These are phyloP conservation scores for Lipomyces kockii DNA, from an alignment of 805 yeast genomes.

Conservation along the genomic window DNA sequence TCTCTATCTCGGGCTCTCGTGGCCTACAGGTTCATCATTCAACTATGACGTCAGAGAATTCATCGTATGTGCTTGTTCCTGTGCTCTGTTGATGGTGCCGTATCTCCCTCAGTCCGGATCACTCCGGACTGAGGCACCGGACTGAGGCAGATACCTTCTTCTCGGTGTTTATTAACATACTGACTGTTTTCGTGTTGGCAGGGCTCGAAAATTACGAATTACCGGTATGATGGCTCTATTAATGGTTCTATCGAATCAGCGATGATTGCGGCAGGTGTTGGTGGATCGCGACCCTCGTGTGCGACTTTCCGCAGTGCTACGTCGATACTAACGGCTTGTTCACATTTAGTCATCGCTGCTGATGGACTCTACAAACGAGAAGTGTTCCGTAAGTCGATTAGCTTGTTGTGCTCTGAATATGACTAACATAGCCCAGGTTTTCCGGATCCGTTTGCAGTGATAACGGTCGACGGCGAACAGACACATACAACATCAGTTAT, in stretches of 20 bases:
- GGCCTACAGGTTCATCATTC: not conserved
- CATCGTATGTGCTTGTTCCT: slow-evolving; percentile 13
- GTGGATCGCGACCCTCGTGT: not conserved
- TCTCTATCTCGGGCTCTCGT: not conserved
- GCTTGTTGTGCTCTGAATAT: not conserved
- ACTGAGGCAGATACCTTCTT: too few species aligned
- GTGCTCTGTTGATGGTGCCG: not conserved
- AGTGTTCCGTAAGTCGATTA: slow-evolving; percentile 65
- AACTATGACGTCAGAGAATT: slow-evolving; percentile 17
- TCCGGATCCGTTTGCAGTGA: slow-evolving; percentile 97
- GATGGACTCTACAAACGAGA: slow-evolving; percentile 95
- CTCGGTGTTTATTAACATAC: not conserved
- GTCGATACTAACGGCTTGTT: slow-evolving; percentile 2
- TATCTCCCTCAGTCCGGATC: slow-evolving; percentile 2
- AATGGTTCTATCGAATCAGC: not conserved
- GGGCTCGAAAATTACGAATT: slow-evolving; percentile 33
- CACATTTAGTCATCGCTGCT: slow-evolving; percentile 73
- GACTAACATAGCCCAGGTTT: slow-evolving; percentile 61
- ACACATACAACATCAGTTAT: slow-evolving; percentile 94
- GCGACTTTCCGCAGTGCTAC: not conserved
- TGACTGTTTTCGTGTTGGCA: slow-evolving; percentile 7
- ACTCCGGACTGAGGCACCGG: too few species aligned
- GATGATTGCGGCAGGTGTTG: not conserved
- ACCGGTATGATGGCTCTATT: slow-evolving; percentile 26
- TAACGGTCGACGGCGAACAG: slow-evolving; percentile 96